Conservation (phyloP, 352 stramenopile genomes). For the Globisporangium nunn region DNA sequence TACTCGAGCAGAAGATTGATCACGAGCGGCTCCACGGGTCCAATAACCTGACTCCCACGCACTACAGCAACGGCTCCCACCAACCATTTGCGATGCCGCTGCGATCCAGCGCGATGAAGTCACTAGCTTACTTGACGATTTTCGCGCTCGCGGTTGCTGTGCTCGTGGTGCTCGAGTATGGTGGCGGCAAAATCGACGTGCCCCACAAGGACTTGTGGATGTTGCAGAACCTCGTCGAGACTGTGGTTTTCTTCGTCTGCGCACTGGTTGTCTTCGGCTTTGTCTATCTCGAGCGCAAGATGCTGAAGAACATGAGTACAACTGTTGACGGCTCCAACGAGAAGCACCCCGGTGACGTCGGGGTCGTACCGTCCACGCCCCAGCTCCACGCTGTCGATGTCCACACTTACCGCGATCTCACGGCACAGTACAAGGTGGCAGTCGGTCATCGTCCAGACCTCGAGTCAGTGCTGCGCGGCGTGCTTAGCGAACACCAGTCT, state of each 20-base stretch:
- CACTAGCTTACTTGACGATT: not conserved
- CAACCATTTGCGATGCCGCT: conserved; percentile 13
- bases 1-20: conserved; percentile 13
- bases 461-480: conserved; percentile 16
- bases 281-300: not conserved
- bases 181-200: conserved; percentile 10
- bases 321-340: too few species aligned
- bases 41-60: conserved; percentile 1
- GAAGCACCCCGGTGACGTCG: not conserved
- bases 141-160: not conserved
- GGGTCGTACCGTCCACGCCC: not conserved
- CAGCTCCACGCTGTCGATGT: not conserved
- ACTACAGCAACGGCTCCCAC: not conserved
- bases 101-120: conserved; percentile 3
- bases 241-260: not conserved
- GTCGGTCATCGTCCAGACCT: conserved; percentile 26
- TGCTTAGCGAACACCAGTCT: conserved; percentile 13
- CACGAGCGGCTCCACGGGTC: conserved; percentile 4
- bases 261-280: conserved; percentile 1
- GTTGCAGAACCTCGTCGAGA: conserved; percentile 18
- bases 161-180: conserved; percentile 13
- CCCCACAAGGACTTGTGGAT: conserved; percentile 11
- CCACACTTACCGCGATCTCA: conserved; percentile 21
- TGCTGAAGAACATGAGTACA: too few species aligned
- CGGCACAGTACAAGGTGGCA: conserved; percentile 21